These are phyloP conservation scores for Populus hybrid DNA, from an alignment of 441 rosid genomes.

Conservation along the genomic window DNA sequence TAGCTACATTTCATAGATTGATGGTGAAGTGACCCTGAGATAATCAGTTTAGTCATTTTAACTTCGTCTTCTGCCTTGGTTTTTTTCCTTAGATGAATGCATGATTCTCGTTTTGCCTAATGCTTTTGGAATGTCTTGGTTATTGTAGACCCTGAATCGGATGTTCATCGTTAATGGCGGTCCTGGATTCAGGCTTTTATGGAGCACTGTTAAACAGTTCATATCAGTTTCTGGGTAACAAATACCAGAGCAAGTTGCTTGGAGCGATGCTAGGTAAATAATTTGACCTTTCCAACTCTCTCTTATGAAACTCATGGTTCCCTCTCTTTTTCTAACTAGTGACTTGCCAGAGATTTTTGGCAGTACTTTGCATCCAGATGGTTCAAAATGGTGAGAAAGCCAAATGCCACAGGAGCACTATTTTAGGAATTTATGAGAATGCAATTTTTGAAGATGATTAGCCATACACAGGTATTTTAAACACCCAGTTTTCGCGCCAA, in stretches of 20 bases:
- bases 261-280: no score
- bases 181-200: no score
- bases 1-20: conserved; percentile 66
- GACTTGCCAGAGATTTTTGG: no score
- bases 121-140: no score
- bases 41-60: conserved; percentile 4
- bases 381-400: conserved; percentile 71
- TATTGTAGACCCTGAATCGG: no score
- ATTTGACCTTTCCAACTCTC: no score
- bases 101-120: neutral
- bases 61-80: neutral
- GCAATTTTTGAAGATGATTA: conserved; percentile 43
- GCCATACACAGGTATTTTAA: conserved; percentile 25
- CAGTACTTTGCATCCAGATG: conserved; percentile 33
- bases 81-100: neutral
- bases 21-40: conserved; percentile 96
- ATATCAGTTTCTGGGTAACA: no score
- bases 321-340: no score
- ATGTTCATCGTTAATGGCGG: no score
- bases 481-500: neutral
- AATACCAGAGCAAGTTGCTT: no score
- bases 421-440: conserved; percentile 55
- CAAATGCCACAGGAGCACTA: conserved; percentile 42
- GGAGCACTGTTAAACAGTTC: no score
- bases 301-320: no score